Evolutionary conservation across 2,329 filamentous ascomycete species (phyloP).

Genomic region (Sporothrix brasiliensis): DNA sequence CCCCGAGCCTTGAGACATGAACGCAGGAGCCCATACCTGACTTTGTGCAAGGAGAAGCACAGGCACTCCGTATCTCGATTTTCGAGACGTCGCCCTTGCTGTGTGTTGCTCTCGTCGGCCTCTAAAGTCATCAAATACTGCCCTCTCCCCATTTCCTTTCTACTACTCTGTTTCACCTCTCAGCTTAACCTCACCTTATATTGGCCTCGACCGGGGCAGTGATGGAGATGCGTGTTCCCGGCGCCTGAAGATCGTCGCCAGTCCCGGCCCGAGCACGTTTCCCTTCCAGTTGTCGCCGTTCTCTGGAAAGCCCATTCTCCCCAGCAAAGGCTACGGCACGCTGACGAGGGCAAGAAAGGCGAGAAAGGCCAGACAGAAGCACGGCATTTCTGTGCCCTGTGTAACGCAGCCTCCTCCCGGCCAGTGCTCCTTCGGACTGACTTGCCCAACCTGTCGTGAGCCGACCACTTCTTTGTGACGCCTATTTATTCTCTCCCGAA

Average conservation of each 20-base stretch:
- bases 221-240: not conserved
- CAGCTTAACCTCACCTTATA: not conserved
- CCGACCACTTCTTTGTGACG: not conserved
- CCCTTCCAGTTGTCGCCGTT: no score
- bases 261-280: not conserved
- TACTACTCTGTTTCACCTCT: not conserved
- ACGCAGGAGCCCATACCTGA: not conserved
- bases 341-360: not conserved
- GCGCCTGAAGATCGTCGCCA: not conserved
- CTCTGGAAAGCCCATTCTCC: not conserved
- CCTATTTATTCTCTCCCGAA: not conserved
- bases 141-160: not conserved
- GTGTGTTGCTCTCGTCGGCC: not conserved
- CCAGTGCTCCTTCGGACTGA: not conserved
- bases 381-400: slow-evolving; percentile 11
- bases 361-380: not conserved
- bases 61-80: not conserved
- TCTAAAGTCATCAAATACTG: no score
- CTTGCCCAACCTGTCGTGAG: not conserved
- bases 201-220: not conserved
- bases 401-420: not conserved
- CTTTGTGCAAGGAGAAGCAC: not conserved
- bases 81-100: not conserved
- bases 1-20: not conserved
- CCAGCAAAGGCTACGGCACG: not conserved